Conservation (phyloP, 768 basidiomycete genomes). For the Auriculariales sp. region DNA sequence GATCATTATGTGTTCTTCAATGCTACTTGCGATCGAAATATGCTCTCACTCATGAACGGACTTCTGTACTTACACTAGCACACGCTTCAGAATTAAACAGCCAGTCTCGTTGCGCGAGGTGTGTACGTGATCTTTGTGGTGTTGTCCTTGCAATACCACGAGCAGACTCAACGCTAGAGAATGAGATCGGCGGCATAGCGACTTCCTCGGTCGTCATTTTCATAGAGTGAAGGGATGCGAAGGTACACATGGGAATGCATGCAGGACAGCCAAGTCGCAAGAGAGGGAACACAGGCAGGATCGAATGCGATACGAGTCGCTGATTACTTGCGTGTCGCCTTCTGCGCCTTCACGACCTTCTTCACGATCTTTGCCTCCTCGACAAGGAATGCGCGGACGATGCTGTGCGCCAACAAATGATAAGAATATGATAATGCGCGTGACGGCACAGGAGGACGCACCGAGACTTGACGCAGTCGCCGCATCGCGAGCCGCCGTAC, state of each 20-base stretch:
- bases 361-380: constrained; percentile 99
- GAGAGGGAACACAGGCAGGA: not conserved
- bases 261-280: not conserved
- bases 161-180: not conserved
- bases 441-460: constrained; percentile 23
- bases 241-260: not conserved
- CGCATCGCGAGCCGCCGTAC: constrained; percentile 96
- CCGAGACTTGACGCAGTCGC: constrained; percentile 91
- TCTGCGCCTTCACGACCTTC: constrained; percentile 93
- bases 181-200: not conserved
- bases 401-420: constrained; percentile 32
- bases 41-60: too few relatives aligned
- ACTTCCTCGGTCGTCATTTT: constrained; percentile 2
- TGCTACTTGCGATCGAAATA: too few relatives aligned
- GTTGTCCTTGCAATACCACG: not conserved
- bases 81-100: too few relatives aligned
- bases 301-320: too few relatives aligned
- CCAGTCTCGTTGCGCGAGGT: too few relatives aligned
- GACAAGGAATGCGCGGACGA: constrained; percentile 94
- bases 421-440: not conserved
- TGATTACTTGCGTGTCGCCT: constrained; percentile 12
- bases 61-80: too few relatives aligned
- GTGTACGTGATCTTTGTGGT: too few relatives aligned
- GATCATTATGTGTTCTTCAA: too few relatives aligned
- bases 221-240: not conserved